These are phyloP conservation scores for Apostasia shenzhenica DNA, from an alignment of 106 monocot species.

Conservation along the genomic window DNA sequence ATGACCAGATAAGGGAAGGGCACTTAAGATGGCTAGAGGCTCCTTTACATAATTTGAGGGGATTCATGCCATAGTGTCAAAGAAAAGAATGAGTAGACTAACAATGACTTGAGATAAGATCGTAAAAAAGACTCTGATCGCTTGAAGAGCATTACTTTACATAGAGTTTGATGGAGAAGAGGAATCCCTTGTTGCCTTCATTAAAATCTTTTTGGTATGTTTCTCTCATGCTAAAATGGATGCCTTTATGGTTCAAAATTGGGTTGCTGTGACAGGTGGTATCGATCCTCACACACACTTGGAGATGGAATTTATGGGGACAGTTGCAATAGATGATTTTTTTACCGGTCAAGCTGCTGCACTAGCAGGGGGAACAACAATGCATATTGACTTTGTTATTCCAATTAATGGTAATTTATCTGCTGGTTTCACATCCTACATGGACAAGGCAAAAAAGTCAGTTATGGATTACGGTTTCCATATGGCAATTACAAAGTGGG, in stretches of 20 bases:
- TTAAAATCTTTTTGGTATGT: neutral
- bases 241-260: neutral
- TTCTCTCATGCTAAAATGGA: neutral
- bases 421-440: slow-evolving; percentile 74
- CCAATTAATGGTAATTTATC: slow-evolving; percentile 79
- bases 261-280: slow-evolving; percentile 55
- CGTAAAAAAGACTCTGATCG: too few relatives aligned
- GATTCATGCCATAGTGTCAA: too few relatives aligned
- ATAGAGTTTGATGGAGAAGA: too few relatives aligned
- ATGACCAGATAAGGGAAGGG: too few relatives aligned
- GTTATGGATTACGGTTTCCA: slow-evolving; percentile 99
- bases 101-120: too few relatives aligned
- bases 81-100: too few relatives aligned
- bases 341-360: slow-evolving; percentile 92
- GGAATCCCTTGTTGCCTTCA: too few relatives aligned
- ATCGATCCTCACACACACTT: slow-evolving; percentile 97
- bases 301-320: slow-evolving; percentile 96
- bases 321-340: slow-evolving; percentile 79
- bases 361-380: slow-evolving; percentile 93
- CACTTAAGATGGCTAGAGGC: too few relatives aligned
- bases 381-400: slow-evolving; percentile 99
- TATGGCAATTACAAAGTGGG: slow-evolving; percentile 96
- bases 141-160: too few relatives aligned
- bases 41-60: too few relatives aligned
- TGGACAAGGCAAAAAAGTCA: slow-evolving; percentile 67